Conservation (phyloP, 164 flowering plant genomes). For the Umbilicus rupestris region DNA sequence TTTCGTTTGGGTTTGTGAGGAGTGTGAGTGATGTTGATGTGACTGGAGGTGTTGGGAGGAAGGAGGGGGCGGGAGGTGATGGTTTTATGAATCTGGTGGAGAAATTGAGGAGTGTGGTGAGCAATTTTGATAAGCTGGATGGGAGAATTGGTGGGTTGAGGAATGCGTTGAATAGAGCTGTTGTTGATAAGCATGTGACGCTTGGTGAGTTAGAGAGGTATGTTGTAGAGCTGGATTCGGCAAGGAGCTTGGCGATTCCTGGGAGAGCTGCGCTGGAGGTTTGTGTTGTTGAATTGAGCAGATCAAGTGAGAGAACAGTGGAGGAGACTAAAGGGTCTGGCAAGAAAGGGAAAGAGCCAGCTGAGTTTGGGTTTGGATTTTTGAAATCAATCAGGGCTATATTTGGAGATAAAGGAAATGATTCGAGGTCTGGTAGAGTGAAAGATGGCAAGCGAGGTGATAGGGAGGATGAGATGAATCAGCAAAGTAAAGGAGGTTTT, state of each 20-base stretch:
- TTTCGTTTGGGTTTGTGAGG: constrained; percentile 56
- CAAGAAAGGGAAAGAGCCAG: constrained; percentile 35
- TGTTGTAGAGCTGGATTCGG: constrained; percentile 1
- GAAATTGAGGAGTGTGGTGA: constrained; percentile 18
- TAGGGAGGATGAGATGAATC: constrained; percentile 13
- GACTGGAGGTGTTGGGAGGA: constrained; percentile 17
- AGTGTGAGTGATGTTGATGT: constrained; percentile 21
- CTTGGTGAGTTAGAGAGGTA: constrained; percentile 2
- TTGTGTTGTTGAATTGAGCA: background rate
- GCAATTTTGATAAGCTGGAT: background rate
- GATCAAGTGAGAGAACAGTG: background rate
- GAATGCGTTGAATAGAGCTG: constrained; percentile 21
- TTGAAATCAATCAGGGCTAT: constrained; percentile 33
- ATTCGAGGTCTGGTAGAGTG: constrained; percentile 18
- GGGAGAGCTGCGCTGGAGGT: background rate
- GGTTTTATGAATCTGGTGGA: constrained; percentile 29
- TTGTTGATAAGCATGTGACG: constrained; percentile 23
- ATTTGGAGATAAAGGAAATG: constrained; percentile 28
- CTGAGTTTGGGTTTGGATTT: constrained; percentile 25
- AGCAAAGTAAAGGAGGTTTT: constrained; percentile 14
- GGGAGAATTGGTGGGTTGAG: constrained; percentile 17
- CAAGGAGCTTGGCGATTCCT: background rate
- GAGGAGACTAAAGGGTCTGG: constrained; percentile 19
- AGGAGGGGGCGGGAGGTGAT: constrained; percentile 29
- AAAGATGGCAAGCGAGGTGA: constrained; percentile 15